Percentiles rank a stretch among this genome's conserved stretches.
Evolutionary conservation across 2,329 filamentous ascomycete genomes (phyloP).

Genomic region (Dothistroma pini): DNA sequence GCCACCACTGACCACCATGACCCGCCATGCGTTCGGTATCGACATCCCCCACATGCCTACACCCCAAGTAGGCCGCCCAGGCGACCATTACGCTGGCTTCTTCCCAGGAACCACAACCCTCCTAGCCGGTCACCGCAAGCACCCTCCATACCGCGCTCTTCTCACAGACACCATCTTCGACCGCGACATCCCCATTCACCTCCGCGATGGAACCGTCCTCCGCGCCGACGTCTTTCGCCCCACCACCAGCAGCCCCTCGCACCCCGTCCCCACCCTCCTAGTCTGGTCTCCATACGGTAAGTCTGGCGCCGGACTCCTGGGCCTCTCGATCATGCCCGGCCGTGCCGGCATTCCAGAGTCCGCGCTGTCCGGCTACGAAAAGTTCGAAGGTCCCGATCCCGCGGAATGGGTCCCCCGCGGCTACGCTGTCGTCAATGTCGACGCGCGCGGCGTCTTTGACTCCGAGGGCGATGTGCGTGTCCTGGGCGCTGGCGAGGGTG

Average conservation of each 20-base stretch:
- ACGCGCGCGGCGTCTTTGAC: slow-evolving; percentile 30
- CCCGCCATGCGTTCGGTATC: not conserved
- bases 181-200: not conserved
- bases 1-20: not conserved
- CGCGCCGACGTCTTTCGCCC: slow-evolving; percentile 1
- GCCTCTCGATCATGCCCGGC: slow-evolving; percentile 46
- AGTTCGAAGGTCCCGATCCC: slow-evolving; percentile 45
- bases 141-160: not conserved
- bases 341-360: slow-evolving; percentile 39
- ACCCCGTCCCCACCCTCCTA: not conserved
- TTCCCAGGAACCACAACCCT: not conserved
- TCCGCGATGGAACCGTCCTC: not conserved
- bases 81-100: slow-evolving; percentile 4
- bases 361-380: slow-evolving; percentile 34
- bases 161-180: not conserved
- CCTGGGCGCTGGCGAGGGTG: slow-evolving; percentile 43
- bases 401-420: slow-evolving; percentile 32
- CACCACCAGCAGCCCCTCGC: not conserved
- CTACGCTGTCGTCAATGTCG: slow-evolving; percentile 36
- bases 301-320: slow-evolving; percentile 33
- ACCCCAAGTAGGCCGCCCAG: not conserved
- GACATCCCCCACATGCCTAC: slow-evolving; percentile 2
- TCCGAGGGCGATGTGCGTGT: slow-evolving; percentile 38
- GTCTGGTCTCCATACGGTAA: slow-evolving; percentile 31
- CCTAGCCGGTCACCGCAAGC: not conserved